phyloP scores from a whole-genome alignment of 176 grass and related monocot genomes.

The Themeda triandra region DNA sequence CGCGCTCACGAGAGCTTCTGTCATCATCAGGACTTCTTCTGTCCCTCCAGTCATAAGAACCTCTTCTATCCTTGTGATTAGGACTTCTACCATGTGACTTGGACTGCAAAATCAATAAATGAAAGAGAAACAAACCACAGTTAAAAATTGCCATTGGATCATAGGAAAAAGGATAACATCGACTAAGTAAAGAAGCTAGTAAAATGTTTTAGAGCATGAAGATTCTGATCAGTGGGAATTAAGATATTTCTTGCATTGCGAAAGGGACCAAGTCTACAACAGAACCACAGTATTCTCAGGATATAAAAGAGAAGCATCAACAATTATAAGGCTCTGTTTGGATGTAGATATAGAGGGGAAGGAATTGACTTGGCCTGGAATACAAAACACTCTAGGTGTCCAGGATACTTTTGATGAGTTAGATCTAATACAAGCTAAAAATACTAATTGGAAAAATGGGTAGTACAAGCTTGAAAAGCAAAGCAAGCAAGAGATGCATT shows the following conservation, averaged over 20 bases:
- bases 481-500: background rate
- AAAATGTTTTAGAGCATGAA: background rate
- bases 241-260: background rate
- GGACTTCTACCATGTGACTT: slow-evolving; percentile 24
- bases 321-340: background rate
- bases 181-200: background rate
- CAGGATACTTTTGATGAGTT: background rate
- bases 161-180: background rate
- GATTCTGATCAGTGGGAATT: background rate
- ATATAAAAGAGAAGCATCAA: background rate
- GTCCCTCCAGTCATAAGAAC: background rate
- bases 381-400: background rate
- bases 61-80: slow-evolving; percentile 7
- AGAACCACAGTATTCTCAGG: background rate
- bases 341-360: background rate
- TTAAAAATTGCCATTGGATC: background rate
- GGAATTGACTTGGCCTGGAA: background rate
- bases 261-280: background rate
- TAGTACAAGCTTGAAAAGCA: background rate
- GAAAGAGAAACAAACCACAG: background rate
- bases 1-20: background rate
- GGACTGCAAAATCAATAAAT: slow-evolving; percentile 34
- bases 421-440: background rate
- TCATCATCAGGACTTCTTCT: slow-evolving; percentile 18
- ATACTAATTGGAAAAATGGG: background rate